phyloP scores from a whole-genome alignment of 139 green algal species.

The Chlorella sorokiniana region DNA sequence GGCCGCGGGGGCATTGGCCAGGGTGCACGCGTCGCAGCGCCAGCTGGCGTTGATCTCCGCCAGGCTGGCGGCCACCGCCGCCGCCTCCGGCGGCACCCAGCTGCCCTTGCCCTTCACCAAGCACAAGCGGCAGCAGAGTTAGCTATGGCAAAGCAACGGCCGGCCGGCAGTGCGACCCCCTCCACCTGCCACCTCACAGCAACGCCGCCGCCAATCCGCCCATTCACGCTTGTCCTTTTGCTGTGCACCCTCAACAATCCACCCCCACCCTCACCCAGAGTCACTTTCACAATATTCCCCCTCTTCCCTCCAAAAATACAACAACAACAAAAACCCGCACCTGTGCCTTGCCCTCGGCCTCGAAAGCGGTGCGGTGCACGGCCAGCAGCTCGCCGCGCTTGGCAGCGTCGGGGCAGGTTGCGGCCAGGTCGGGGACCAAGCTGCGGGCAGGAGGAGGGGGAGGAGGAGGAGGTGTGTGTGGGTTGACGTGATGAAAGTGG shows the following conservation, averaged over 20 bases:
- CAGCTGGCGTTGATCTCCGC: constrained; percentile 51
- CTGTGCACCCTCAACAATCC: too few relatives aligned
- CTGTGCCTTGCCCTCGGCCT: neutral
- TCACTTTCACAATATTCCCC: neutral
- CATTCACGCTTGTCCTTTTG: too few relatives aligned
- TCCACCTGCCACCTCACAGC: neutral
- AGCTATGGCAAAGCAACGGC: too few relatives aligned
- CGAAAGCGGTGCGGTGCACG: constrained; percentile 57
- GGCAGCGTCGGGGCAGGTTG: constrained; percentile 61
- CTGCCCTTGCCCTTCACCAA: constrained; percentile 30
- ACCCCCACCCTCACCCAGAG: too few relatives aligned
- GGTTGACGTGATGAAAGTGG: neutral
- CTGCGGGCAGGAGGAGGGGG: neutral
- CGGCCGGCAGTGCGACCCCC: too few relatives aligned
- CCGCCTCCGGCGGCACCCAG: constrained; percentile 77
- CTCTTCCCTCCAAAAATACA: neutral
- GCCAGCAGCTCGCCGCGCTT: constrained; percentile 61
- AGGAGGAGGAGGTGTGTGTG: neutral
- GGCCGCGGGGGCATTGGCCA: constrained; percentile 53
- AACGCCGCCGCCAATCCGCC: too few relatives aligned
- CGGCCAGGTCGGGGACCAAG: constrained; percentile 70
- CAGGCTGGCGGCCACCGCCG: constrained; percentile 50
- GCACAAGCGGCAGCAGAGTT: too few relatives aligned
- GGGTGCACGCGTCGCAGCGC: constrained; percentile 60
- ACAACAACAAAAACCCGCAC: neutral